Percentiles rank a stretch among this genome's conserved stretches.
Conservation (phyloP, 345 rosid genomes). For the Lepidium didymum region DNA sequence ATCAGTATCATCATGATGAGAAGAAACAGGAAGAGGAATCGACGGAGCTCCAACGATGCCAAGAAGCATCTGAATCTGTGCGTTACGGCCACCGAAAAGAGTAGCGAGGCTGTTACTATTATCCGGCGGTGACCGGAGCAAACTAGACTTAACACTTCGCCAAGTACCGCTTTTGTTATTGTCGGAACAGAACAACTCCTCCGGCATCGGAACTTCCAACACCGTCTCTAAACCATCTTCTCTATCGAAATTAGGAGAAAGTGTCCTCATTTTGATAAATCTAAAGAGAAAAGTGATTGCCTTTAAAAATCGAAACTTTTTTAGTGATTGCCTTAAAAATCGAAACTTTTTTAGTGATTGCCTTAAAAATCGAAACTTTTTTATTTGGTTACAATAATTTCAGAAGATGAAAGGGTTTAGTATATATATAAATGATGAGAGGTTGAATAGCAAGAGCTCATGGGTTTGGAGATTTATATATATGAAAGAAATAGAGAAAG, state of each 20-base stretch:
- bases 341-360: no score
- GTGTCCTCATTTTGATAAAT: constrained; percentile 53
- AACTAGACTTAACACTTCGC: constrained; percentile 27
- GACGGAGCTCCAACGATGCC: constrained; percentile 32
- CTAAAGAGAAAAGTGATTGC: not conserved
- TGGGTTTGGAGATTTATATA: constrained; percentile 8
- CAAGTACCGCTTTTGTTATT: constrained; percentile 26
- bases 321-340: no score
- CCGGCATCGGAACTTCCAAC: constrained; percentile 84
- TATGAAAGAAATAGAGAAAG: not conserved
- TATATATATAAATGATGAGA: not conserved
- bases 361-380: not conserved
- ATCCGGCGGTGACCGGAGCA: constrained; percentile 29
- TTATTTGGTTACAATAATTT: constrained; percentile 3
- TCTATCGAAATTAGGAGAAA: constrained; percentile 71
- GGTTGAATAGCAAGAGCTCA: not conserved
- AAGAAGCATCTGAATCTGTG: constrained; percentile 37
- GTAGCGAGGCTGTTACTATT: constrained; percentile 7
- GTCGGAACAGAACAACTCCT: constrained; percentile 53
- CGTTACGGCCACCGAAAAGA: constrained; percentile 22
- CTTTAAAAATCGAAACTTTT: no score
- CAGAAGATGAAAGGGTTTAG: not conserved
- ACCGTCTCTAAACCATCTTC: constrained; percentile 84
- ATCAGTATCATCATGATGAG: not conserved
- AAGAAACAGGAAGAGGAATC: constrained; percentile 22